These are phyloP conservation scores for Tephrocybe rancida DNA, from an alignment of 768 basidiomycete genomes.

Conservation along the genomic window DNA sequence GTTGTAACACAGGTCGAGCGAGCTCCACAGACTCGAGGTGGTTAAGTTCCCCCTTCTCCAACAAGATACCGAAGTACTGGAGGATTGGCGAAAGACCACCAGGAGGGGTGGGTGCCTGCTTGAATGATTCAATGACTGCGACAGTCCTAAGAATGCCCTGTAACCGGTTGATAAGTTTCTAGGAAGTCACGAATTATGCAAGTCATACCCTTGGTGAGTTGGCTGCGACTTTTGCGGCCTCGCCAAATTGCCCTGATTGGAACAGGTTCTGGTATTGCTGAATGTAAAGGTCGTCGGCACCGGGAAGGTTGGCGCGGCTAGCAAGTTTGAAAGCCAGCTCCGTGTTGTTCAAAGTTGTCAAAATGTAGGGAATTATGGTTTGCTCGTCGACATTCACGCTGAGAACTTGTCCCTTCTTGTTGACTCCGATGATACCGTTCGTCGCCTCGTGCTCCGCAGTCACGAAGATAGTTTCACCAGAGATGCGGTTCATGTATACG, in stretches of 20 bases:
- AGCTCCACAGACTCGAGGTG: conserved; percentile 95
- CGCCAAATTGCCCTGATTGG: conserved; percentile 83
- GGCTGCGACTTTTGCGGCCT: conserved; percentile 97
- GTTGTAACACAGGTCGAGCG: conserved; percentile 92
- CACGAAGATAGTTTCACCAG: conserved; percentile 98
- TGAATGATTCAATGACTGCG: conserved; percentile 97
- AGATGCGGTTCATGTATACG: conserved; percentile 99
- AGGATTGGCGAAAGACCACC: conserved; percentile 94
- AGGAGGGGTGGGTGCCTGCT: conserved; percentile 87
- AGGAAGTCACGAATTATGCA: conserved; percentile 18
- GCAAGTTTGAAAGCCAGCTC: conserved; percentile 98
- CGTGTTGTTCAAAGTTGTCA: conserved; percentile 92
- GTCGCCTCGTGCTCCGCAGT: conserved; percentile 95
- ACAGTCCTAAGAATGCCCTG: conserved; percentile 91
- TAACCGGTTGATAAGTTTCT: conserved; percentile 7
- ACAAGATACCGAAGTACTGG: conserved; percentile 97
- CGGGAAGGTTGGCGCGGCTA: conserved; percentile 93
- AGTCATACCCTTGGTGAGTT: conserved; percentile 84
- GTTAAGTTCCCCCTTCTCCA: conserved; percentile 98
- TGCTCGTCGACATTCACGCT: conserved; percentile 97
- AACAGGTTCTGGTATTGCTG: conserved; percentile 94
- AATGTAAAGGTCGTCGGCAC: conserved; percentile 95
- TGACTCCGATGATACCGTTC: conserved; percentile 97
- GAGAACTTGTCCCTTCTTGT: conserved; percentile 98
- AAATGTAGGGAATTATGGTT: conserved; percentile 93